Evolutionary conservation across 345 rosid species (phyloP), one percentile per base, ranked within the genome.

Genomic region (Moricandia arvensis): DNA sequence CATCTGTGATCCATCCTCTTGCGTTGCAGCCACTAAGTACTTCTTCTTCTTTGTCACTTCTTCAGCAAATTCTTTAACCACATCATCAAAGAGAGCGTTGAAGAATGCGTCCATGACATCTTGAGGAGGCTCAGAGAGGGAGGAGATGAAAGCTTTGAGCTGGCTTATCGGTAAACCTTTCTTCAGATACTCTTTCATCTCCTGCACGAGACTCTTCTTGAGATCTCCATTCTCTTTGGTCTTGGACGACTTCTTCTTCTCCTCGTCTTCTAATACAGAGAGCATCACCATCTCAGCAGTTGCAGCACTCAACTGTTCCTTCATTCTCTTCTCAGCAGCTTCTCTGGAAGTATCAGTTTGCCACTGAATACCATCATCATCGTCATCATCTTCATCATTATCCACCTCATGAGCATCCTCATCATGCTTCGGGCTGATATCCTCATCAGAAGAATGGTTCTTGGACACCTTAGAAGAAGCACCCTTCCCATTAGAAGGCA

Each of bases 251-350:
- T 38, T 37, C 37, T 35, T 38, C 49, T 41, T 4, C 49, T 45
- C 53, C 82, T 78, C 83, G 68, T 51, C 83, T 74, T 87, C 95
- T 17, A 47, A 37, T 4, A 89, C 73, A 65, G 91, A 70, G 13
- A 94, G 88, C 88, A 94, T 86, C 9, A 94, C 97, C 97, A 94
- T 85, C 59, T 94, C 97, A 0, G 97, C 98, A 33, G 98, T 94
- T 16, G 62, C 95, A 73, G 95, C 79, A 82, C 82, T 90, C 78
- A 89, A 58, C 81, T 90, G 98, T 75, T 90, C 91, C 65, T 86
- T 91, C 75, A 89, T 89, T 57, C 95, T 90, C 13, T 87, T 90
- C 63, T 80, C 82, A 13, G 89, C 97, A 9, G 98, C 97, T 83
- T 87, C 97, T 10, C 84, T 15, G 0, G 96, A 93, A 10, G 97